Evolutionary conservation across 2,329 filamentous ascomycete species (phyloP), one percentile per base, ranked within the genome.

Genomic region (Nemania abortiva): DNA sequence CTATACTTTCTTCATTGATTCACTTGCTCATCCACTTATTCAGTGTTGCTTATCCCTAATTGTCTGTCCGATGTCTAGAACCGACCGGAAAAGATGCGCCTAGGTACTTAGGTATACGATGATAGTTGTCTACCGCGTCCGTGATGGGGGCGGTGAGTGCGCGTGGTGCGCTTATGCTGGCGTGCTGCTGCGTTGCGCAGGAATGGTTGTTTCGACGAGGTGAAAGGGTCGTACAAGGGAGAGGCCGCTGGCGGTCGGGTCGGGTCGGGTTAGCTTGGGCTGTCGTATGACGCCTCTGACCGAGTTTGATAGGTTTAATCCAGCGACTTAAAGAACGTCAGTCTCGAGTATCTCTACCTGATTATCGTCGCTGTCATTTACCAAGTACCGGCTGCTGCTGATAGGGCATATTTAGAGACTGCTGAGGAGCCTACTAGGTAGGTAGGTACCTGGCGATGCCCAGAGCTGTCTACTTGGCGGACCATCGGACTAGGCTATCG

Each of bases 81-180:
- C 31, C 31, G 31, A 34, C 4, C 9, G n/a, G 5, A 34, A 34
- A 34, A 9, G 31, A 34, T 34, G 31, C 9, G 31, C 9, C 4
- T 34, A 42, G 37, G 37, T 55, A 34, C 52, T 24, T 54, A 54
- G 52, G 52, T 54, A 54, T n/a, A n/a, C n/a, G n/a, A n/a, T n/a
- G n/a, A n/a, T n/a, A n/a, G n/a, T n/a, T n/a, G n/a, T n/a, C n/a
- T n/a, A 34, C 31, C 31, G 3, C 37, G 37, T 42, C 37, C 6
- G 37, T 7, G 13, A 42, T 10, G 37, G 20, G n/a, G 52, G 27
- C 24, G 42, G 62, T 49, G 42, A 11, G 53, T 20, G 53, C 29
- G 52, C 37, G 29, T 27, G n/a, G 15, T 49, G 45, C 45, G 29
- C 52, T 63, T 63, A 20, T 57, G 31, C 61, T 5, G 53, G 60